Evolutionary conservation across 2,329 filamentous ascomycete genomes (phyloP).

Genomic region (Penicillium sp.): DNA sequence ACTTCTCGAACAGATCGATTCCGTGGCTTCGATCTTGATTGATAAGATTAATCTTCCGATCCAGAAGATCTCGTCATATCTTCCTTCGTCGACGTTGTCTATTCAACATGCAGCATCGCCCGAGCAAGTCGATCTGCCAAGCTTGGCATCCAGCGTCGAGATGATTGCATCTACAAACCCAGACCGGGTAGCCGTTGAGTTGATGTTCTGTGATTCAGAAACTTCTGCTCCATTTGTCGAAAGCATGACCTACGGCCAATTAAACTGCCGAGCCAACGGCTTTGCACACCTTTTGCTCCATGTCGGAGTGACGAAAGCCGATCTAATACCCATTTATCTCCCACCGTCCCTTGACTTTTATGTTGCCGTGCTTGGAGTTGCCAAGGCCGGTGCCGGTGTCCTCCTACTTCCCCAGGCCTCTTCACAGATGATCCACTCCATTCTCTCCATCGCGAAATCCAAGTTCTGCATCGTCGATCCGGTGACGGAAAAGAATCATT

Average conservation of each 20-base stretch:
- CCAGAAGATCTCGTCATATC: slow-evolving; percentile 26
- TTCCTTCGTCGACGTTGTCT: slow-evolving; percentile 46
- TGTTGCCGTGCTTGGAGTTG: slow-evolving; percentile 67
- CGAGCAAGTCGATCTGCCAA: slow-evolving; percentile 37
- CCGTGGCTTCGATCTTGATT: slow-evolving; percentile 49
- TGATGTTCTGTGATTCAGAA: slow-evolving; percentile 52
- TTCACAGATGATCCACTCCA: slow-evolving; percentile 55
- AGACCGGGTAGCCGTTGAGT: slow-evolving; percentile 60
- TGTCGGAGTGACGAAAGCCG: slow-evolving; percentile 49
- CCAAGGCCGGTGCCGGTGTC: slow-evolving; percentile 75
- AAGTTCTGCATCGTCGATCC: slow-evolving; percentile 44
- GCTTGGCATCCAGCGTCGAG: slow-evolving; percentile 57
- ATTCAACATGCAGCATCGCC: slow-evolving; percentile 47
- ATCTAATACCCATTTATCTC: slow-evolving; percentile 71
- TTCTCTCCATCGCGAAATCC: slow-evolving; percentile 61
- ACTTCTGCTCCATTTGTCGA: slow-evolving; percentile 31
- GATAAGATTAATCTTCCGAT: slow-evolving; percentile 35
- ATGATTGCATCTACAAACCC: slow-evolving; percentile 50
- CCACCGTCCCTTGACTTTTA: slow-evolving; percentile 74
- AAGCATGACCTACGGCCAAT: slow-evolving; percentile 60
- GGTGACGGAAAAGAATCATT: not conserved
- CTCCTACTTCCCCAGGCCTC: slow-evolving; percentile 77
- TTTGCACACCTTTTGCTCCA: slow-evolving; percentile 58
- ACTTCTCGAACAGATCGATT: slow-evolving; percentile 62
- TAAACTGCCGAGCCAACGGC: slow-evolving; percentile 64